phyloP scores from a whole-genome alignment of 2,329 filamentous ascomycete species.

The Colletotrichum somersetense region DNA sequence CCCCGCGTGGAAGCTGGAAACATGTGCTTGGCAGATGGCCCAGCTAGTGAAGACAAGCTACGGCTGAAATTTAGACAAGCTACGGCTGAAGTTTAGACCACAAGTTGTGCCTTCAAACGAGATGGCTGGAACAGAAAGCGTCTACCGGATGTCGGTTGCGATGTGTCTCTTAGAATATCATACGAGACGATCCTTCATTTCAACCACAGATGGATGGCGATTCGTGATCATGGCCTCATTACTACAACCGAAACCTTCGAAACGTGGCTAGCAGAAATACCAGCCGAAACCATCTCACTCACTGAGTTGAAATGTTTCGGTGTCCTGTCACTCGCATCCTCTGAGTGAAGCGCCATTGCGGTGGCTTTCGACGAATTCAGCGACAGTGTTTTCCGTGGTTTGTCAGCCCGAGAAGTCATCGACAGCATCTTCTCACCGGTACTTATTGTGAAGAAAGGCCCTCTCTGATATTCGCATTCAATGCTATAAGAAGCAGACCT shows the following conservation, averaged over 20 bases:
- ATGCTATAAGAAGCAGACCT: constrained; percentile 15
- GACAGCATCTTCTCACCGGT: not conserved
- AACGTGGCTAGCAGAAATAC: not conserved
- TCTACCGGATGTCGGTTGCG: not conserved
- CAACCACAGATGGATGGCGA: not conserved
- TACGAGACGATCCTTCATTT: constrained; percentile 5
- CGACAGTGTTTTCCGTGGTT: not conserved
- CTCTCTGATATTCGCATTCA: not conserved
- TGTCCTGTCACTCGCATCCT: constrained; percentile 1
- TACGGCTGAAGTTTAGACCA: not conserved
- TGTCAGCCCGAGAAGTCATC: not conserved
- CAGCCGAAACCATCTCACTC: not conserved
- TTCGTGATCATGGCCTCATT: constrained; percentile 10
- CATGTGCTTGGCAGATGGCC: not conserved
- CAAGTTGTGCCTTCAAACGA: not conserved
- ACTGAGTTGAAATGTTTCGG: not conserved
- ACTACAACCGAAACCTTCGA: not conserved
- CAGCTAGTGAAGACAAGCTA: not conserved
- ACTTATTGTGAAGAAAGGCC: not conserved
- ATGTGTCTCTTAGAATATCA: not conserved
- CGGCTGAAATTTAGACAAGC: not conserved
- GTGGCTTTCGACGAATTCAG: constrained; percentile 10
- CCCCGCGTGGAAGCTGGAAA: not conserved
- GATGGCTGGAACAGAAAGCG: not conserved
- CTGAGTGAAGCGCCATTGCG: not conserved